Evolutionary conservation across 176 grass and related monocot species (phyloP).

Genomic region (Melocanna baccifera): DNA sequence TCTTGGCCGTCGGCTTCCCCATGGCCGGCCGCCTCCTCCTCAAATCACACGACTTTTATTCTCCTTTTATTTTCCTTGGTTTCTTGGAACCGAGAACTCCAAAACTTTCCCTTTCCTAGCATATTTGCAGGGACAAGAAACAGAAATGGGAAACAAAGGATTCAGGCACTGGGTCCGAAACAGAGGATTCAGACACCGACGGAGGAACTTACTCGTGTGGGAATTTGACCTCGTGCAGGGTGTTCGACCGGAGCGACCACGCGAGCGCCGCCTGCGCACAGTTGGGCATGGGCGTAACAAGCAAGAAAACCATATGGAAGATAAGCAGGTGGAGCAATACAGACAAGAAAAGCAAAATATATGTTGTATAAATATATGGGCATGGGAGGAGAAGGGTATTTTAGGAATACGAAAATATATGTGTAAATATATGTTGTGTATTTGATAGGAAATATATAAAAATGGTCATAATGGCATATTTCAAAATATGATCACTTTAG

Average conservation of each 20-base stretch:
- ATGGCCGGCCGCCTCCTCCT: constrained; percentile 8
- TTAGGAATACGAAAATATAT: too few relatives aligned
- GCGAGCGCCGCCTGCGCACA: too few relatives aligned
- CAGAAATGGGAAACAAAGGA: background rate
- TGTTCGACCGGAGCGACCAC: too few relatives aligned
- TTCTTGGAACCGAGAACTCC: background rate
- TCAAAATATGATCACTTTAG: too few relatives aligned
- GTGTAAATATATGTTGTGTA: too few relatives aligned
- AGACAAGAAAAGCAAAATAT: background rate
- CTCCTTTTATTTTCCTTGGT: background rate
- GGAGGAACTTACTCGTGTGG: too few relatives aligned
- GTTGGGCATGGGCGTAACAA: background rate
- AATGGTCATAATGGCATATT: too few relatives aligned
- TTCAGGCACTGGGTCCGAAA: background rate
- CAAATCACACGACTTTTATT: background rate
- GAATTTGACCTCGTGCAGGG: too few relatives aligned
- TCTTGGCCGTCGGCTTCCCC: constrained; percentile 48
- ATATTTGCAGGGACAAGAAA: background rate
- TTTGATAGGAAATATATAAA: too few relatives aligned
- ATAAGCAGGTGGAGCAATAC: background rate
- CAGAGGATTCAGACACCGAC: too few relatives aligned
- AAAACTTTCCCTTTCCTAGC: background rate
- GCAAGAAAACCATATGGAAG: background rate
- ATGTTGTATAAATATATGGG: too few relatives aligned
- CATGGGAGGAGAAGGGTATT: too few relatives aligned